Evolutionary conservation across 257 asterid genomes (phyloP).

Genomic region (Dorcoceras hygrometricum): DNA sequence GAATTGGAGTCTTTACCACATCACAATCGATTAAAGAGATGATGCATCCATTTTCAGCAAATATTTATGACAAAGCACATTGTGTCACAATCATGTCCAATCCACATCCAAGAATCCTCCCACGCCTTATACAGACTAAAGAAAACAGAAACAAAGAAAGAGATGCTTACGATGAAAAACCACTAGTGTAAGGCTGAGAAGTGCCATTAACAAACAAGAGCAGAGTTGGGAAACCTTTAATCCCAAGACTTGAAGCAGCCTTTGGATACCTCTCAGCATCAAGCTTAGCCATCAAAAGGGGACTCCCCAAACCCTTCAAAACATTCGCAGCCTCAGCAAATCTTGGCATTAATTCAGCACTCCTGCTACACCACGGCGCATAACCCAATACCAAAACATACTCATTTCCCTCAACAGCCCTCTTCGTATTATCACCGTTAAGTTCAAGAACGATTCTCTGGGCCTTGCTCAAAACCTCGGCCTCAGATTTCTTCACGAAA

Average conservation of each 20-base stretch:
- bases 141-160: neutral
- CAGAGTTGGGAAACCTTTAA: constrained; percentile 85
- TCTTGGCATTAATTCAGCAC: constrained; percentile 96
- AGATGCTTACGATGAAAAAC: constrained; percentile 74
- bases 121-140: neutral
- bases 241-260: constrained; percentile 63
- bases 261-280: constrained; percentile 81
- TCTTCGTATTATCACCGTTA: constrained; percentile 51
- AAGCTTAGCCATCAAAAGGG: constrained; percentile 71
- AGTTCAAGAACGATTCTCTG: constrained; percentile 88
- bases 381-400: constrained; percentile 79
- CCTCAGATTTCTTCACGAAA: constrained; percentile 51
- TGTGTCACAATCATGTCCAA: neutral
- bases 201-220: constrained; percentile 75
- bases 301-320: constrained; percentile 60
- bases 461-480: constrained; percentile 78
- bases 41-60: neutral
- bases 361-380: constrained; percentile 90
- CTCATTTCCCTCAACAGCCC: constrained; percentile 65
- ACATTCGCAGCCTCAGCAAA: constrained; percentile 92
- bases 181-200: constrained; percentile 83
- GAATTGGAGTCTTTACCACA: neutral
- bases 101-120: constrained; percentile 2
- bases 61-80: neutral
- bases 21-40: neutral